These are phyloP conservation scores for Penicillium salamii DNA, from an alignment of 495 filamentous ascomycete genomes.

Conservation along the genomic window DNA sequence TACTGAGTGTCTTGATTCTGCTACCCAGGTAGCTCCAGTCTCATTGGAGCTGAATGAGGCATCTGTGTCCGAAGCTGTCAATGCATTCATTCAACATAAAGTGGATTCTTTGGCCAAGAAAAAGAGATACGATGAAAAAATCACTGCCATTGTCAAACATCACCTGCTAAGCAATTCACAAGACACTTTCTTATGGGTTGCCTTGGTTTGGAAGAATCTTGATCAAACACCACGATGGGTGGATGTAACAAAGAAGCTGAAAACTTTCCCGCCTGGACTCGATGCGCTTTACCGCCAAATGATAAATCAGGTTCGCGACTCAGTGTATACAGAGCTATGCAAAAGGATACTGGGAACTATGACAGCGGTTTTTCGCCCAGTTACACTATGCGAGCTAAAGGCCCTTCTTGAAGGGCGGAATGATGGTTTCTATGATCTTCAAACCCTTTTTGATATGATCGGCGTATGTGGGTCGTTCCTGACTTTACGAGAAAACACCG, in stretches of 20 bases:
- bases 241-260: too few relatives aligned
- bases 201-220: constrained; percentile 20
- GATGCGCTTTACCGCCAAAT: constrained; percentile 15
- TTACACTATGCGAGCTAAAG: constrained; percentile 22
- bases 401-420: constrained; percentile 16
- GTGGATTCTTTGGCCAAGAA: constrained; percentile 13
- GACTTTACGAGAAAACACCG: constrained; percentile 20
- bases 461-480: constrained; percentile 18
- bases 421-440: too few relatives aligned
- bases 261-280: constrained; percentile 13
- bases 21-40: neutral
- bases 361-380: constrained; percentile 22
- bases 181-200: constrained; percentile 38
- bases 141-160: constrained; percentile 9
- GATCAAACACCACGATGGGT: too few relatives aligned
- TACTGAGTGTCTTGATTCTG: constrained; percentile 3
- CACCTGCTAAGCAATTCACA: too few relatives aligned
- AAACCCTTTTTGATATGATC: constrained; percentile 9
- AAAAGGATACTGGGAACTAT: constrained; percentile 14
- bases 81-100: constrained; percentile 34
- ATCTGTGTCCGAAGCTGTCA: constrained; percentile 18
- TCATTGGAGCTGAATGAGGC: constrained; percentile 25
- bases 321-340: constrained; percentile 4
- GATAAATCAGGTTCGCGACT: constrained; percentile 5
- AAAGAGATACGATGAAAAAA: too few relatives aligned